A percentile compares a stretch with the other conserved stretches of the same genome.
These are phyloP conservation scores for Scheffersomyces insectosa DNA, from an alignment of 1,139 yeast genomes.

Conservation along the genomic window DNA sequence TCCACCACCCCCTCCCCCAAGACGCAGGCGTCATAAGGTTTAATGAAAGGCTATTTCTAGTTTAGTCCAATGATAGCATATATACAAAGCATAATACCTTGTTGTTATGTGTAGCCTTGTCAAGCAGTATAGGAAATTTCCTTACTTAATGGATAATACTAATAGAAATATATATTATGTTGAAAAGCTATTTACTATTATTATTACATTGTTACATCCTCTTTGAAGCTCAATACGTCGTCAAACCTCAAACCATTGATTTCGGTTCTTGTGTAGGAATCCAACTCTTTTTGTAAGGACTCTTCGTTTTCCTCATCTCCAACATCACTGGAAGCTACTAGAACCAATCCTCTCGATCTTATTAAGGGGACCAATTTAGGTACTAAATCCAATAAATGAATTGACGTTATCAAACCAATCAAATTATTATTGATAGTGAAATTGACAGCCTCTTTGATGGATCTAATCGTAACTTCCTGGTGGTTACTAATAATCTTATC, in stretches of 20 bases:
- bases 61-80: not conserved
- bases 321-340: slow-evolving; percentile 64
- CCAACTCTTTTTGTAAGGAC: slow-evolving; percentile 35
- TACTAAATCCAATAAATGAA: slow-evolving; percentile 66
- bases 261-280: slow-evolving; percentile 50
- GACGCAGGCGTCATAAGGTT: slow-evolving; percentile 10
- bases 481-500: slow-evolving; percentile 20
- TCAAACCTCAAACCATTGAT: slow-evolving; percentile 75
- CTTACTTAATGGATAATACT: not conserved
- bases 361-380: slow-evolving; percentile 77
- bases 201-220: slow-evolving; percentile 63
- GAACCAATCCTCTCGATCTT: slow-evolving; percentile 75
- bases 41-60: not conserved
- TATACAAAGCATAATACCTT: not conserved
- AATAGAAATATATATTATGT: not conserved
- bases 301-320: slow-evolving; percentile 32
- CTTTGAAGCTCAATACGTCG: slow-evolving; percentile 69
- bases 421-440: slow-evolving; percentile 83
- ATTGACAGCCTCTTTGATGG: slow-evolving; percentile 51
- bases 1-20: slow-evolving; percentile 18
- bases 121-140: no score
- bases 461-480: slow-evolving; percentile 45
- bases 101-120: no score
- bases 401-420: slow-evolving; percentile 79
- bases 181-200: slow-evolving; percentile 1